Evolutionary conservation across 2,329 filamentous ascomycete species (phyloP), one percentile per base, ranked within the genome.

Genomic region (Davidsoniella eucalypti): DNA sequence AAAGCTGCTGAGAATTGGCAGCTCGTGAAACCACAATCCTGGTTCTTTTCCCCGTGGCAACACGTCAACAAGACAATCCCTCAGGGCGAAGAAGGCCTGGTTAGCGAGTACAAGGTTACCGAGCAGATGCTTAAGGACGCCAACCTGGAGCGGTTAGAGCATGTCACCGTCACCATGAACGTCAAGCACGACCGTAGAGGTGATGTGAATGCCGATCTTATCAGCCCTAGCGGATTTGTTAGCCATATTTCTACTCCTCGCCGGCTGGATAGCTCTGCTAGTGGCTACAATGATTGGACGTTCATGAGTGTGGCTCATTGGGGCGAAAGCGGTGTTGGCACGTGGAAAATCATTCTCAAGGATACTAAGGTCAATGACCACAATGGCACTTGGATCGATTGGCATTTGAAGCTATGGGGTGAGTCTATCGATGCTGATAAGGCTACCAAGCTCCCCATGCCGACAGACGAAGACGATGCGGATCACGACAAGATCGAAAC

Each of bases 281-380:
- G 67, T 18, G 92, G 92, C 7, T 98, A 96, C 62, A 69, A 80
- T 37, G 87, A 96, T 66, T 98, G 92, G 92, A 96, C 90, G 0
- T 98, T 98, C 60, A 98, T 98, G 92, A 93, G 82, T 54, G 92
- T 98, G 37, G 88, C 82, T 55, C 92, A 98, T 63, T 98, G 88
- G 87, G 92, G 92, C 45, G 92, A 98, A 65, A 73, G 75, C 41
- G 88, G 87, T 53, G 65, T 88, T 52, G 92, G 92, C 48, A 88
- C 77, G 18, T 98, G 92, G 92, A 94, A 84, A 0, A 73, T 98
- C 38, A 70, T 95, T 47, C 78, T 96, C 59, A 92, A 87, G 59
- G 92, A 98, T 61, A 83, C 82, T 17, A 69, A 76, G 16, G 73
- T 82, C 53, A 95, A 98, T 61, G 73, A 82, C 4, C 69, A 82